Base-by-base conservation (phyloP, 345 rosid genomes). In the Syzygium jambos region DNA sequence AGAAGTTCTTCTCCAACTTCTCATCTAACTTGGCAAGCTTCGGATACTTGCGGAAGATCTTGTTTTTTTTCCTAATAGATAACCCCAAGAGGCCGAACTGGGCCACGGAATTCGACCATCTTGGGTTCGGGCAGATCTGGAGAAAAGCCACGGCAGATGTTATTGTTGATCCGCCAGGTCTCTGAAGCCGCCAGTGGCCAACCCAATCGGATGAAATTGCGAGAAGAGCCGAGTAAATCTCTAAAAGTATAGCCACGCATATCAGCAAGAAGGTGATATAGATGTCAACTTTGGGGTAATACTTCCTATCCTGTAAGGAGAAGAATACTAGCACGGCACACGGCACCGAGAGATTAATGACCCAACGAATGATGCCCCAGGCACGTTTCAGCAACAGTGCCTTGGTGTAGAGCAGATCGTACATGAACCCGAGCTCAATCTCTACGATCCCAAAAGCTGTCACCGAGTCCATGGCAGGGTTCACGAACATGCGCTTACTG, bases 111-210 rank as follows among this genome's bases (percentile, higher is more conserved):
- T 61, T 61, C 5, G 73, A 61, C 73, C 73, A 61, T 3, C 73
- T n/a, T 61, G 2, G 38, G 38, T n/a, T 61, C 19, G 2, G 9
- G 0, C 34, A n/a, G 0, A 61, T n/a, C 38, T 0, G 38, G 34
- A 61, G 38, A n/a, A n/a, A n/a, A 61, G 38, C 0, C 73, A 13
- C 9, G 19, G 34, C 19, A 61, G 73, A 27, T 61, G 68, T 11
- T 2, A 61, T 61, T 3, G 0, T 1, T 1, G 4, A 61, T 6
- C 34, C 0, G 2, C 6, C 8, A 0, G 34, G 68, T 12, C 9
- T 61, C 68, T 61, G 68, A 27, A 61, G 7, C 16, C 16, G 17
- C 68, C 68, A 59, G 4, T 27, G 68, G 8, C 5, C 17, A 1
- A 59, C 68, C 68, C 68, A 61, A 5, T 61, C 68, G 3, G 34